These are phyloP conservation scores for Onygenales sp. DNA, from an alignment of 2,329 filamentous ascomycete species.

Conservation along the genomic window DNA sequence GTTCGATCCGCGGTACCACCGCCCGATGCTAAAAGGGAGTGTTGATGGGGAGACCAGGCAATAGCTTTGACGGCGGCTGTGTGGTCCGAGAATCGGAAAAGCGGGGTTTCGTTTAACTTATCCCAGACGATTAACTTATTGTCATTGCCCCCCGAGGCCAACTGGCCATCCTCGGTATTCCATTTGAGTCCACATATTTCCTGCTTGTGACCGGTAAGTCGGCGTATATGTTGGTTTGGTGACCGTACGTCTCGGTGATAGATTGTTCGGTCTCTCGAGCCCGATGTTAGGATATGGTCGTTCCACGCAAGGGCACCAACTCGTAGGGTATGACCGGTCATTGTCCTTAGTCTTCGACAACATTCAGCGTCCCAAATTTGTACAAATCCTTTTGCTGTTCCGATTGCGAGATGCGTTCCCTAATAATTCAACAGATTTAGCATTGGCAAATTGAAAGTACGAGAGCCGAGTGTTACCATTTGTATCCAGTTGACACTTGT, in stretches of 20 bases:
- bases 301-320: constrained; percentile 97
- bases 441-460: not conserved
- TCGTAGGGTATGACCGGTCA: constrained; percentile 90
- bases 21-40: constrained; percentile 85
- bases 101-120: constrained; percentile 79
- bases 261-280: constrained; percentile 84
- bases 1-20: constrained; percentile 91
- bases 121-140: constrained; percentile 99
- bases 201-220: constrained; percentile 90
- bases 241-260: constrained; percentile 92
- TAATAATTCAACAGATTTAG: constrained; percentile 17
- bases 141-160: constrained; percentile 93
- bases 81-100: constrained; percentile 92
- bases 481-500: constrained; percentile 99
- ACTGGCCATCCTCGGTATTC: constrained; percentile 92
- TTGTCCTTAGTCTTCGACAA: constrained; percentile 75
- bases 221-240: constrained; percentile 79
- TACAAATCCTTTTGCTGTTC: constrained; percentile 86
- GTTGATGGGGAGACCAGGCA: constrained; percentile 93
- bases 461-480: constrained; percentile 41
- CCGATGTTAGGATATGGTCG: constrained; percentile 91
- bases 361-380: constrained; percentile 97
- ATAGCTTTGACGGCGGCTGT: constrained; percentile 96
- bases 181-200: constrained; percentile 94
- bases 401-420: constrained; percentile 90